Conservation (phyloP, 2,329 filamentous ascomycete species). For the Clarireedia sp. region DNA sequence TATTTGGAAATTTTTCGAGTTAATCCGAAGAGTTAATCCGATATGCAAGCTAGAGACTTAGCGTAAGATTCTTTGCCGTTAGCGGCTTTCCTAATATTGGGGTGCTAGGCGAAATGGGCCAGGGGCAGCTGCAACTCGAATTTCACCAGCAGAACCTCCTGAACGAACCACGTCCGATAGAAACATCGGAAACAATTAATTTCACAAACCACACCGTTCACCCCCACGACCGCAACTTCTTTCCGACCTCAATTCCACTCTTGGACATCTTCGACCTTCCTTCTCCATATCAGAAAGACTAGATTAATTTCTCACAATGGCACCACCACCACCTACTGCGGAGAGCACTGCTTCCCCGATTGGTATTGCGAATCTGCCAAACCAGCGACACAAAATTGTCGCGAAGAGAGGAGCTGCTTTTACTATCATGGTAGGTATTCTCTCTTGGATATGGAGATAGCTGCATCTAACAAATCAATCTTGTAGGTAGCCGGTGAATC, state of each 20-base stretch:
- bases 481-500: conserved; percentile 92
- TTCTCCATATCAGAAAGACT: background rate
- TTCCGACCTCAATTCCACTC: background rate
- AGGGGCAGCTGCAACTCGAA: conserved; percentile 10
- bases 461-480: background rate
- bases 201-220: background rate
- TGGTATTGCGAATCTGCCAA: conserved; percentile 67
- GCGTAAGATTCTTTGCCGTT: background rate
- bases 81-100: conserved; percentile 3
- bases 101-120: conserved; percentile 10
- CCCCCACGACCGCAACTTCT: background rate
- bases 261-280: background rate
- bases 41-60: background rate
- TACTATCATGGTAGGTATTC: conserved; percentile 80
- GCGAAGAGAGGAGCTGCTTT: conserved; percentile 88
- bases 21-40: conserved; percentile 12
- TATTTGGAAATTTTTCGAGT: conserved; percentile 5
- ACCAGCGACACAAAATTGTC: conserved; percentile 70
- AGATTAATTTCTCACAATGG: conserved; percentile 37
- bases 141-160: conserved; percentile 10
- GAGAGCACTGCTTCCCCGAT: conserved; percentile 56
- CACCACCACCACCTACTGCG: conserved; percentile 45
- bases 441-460: background rate
- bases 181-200: conserved; percentile 4
- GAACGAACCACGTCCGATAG: conserved; percentile 1